Base-by-base conservation (phyloP, 345 rosid species). In the Populus deltoides region DNA sequence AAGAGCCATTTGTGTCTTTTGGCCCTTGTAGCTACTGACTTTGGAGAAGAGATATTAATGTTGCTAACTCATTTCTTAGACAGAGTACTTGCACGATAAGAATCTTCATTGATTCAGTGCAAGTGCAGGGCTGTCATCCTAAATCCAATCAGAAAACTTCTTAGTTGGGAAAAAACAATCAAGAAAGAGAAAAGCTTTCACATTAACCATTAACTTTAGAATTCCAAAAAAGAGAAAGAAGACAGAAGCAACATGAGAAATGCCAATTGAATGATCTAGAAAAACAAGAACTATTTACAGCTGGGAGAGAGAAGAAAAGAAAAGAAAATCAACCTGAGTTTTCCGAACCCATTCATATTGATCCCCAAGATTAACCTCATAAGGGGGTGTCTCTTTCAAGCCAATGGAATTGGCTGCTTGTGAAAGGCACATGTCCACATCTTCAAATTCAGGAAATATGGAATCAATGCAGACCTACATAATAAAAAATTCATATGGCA, bases 321-420 rank as follows among this genome's bases (percentile, higher is more conserved):
- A 55, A 35, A 62, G 75, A 27, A 71, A 77, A 80, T 66, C 39
- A 73, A 90, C 99, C 96, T 90, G 95, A 81, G 85, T 85, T 83
- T 93, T 89, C 85, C 74, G 82, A 51, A 92, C 76, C 98, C 98
- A 95, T 82, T 92, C 91, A 24, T 20, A 78, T 63, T 88, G 93
- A 75, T 86, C 91, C 43, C 89, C 94, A 75, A 61, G 74, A 83
- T 90, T 78, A 78, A 93, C 90, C 77, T 90, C 89, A 81, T 87
- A 93, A 5, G 29, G 51, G 0, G 94, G 97, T 72, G 85, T 84
- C 73, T 87, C 85, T 81, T 92, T 82, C 86, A 95, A 86, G 78
- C 98, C 96, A 73, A 90, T 75, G 12, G 94, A 90, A 76, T 84
- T 79, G 24, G 94, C 91, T 88, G 99, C 96, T 17, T 73, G 82